These are phyloP conservation scores for Conticribra guillardii DNA, from an alignment of 108 stramenopile species.

Conservation along the genomic window DNA sequence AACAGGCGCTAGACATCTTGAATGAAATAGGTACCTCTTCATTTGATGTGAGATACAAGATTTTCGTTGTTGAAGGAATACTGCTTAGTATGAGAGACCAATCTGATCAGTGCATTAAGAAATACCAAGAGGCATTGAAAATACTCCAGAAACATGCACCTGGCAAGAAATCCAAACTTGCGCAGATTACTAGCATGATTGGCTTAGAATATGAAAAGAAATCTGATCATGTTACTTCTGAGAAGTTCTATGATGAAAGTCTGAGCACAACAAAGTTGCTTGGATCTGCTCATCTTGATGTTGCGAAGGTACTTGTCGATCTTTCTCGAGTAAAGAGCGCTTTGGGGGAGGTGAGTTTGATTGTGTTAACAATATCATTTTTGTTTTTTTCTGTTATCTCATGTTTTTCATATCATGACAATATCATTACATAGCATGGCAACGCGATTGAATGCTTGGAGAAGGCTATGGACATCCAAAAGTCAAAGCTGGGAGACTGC, in stretches of 20 bases:
- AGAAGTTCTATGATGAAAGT: constrained; percentile 71
- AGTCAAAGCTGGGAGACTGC: constrained; percentile 67
- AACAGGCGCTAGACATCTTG: constrained; percentile 66
- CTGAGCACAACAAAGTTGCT: constrained; percentile 59
- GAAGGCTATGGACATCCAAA: constrained; percentile 73
- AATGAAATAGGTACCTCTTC: constrained; percentile 45
- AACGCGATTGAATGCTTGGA: constrained; percentile 69
- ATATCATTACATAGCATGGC: too few relatives aligned
- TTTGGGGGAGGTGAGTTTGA: constrained; percentile 6
- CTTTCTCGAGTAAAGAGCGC: constrained; percentile 40
- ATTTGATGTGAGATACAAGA: constrained; percentile 4
- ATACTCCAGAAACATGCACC: constrained; percentile 63
- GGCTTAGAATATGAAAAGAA: constrained; percentile 67
- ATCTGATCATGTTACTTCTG: constrained; percentile 61
- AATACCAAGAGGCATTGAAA: constrained; percentile 64
- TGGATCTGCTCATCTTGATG: constrained; percentile 73
- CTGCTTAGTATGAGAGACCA: constrained; percentile 58
- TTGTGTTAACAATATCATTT: background rate
- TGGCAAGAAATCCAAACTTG: constrained; percentile 64
- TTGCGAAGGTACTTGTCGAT: constrained; percentile 72
- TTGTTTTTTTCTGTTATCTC: background rate
- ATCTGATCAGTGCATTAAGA: constrained; percentile 55
- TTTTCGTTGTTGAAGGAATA: constrained; percentile 53
- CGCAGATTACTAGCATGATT: constrained; percentile 62
- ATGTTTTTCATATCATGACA: too few relatives aligned